phyloP scores from a whole-genome alignment of 164 flowering plant species.

The Nelumbo lutea region DNA sequence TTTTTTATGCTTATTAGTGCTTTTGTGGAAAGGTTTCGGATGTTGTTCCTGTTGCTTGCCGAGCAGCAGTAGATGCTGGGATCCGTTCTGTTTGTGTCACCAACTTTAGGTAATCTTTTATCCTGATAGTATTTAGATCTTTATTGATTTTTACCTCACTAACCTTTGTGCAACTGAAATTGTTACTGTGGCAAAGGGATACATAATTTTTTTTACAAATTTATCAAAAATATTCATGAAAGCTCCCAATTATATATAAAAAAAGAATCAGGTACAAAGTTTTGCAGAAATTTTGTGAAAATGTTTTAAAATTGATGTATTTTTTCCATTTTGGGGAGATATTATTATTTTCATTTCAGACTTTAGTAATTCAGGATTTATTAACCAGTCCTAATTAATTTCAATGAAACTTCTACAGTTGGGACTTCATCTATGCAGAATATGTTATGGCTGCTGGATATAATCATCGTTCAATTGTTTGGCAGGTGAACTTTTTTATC shows the following conservation, averaged over 20 bases:
- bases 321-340: neutral
- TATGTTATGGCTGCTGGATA: constrained; percentile 95
- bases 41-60: constrained; percentile 97
- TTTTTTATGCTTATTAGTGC: neutral
- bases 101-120: constrained; percentile 66
- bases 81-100: constrained; percentile 96
- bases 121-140: neutral
- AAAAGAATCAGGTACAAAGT: too few species aligned
- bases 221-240: too few species aligned
- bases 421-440: constrained; percentile 99
- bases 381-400: neutral
- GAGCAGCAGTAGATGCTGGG: constrained; percentile 98
- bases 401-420: constrained; percentile 37
- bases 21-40: constrained; percentile 66
- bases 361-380: neutral
- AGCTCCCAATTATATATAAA: too few species aligned
- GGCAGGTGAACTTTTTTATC: constrained; percentile 58
- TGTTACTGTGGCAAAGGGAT: neutral
- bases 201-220: neutral
- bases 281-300: too few species aligned
- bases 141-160: neutral
- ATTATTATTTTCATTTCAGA: neutral
- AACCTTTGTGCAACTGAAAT: neutral
- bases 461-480: constrained; percentile 82
- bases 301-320: neutral